These are phyloP conservation scores for Diaporthe batatas DNA, from an alignment of 2,329 filamentous ascomycete species.

Conservation along the genomic window DNA sequence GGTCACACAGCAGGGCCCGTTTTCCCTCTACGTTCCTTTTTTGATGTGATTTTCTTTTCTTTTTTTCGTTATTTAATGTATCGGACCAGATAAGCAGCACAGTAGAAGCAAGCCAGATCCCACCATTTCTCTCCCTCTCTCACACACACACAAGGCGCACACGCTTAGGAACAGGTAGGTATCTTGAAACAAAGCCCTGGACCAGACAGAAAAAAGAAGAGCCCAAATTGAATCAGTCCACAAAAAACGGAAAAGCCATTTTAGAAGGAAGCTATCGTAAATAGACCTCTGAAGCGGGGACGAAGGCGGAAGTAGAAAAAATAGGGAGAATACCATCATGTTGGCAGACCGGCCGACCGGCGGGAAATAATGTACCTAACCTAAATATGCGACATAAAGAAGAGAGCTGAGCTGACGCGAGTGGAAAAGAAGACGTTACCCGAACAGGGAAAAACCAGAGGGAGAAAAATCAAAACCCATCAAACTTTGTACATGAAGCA, in stretches of 20 bases:
- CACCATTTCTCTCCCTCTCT: conserved; percentile 11
- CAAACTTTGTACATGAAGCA: conserved; percentile 39
- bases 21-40: conserved; percentile 7
- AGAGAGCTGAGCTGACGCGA: neutral
- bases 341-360: conserved; percentile 35
- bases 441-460: conserved; percentile 4
- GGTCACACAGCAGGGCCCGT: conserved; percentile 19
- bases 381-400: conserved; percentile 31
- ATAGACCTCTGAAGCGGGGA: conserved; percentile 18
- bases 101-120: conserved; percentile 8
- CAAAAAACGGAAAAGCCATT: neutral
- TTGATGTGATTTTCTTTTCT: conserved; percentile 18
- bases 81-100: neutral
- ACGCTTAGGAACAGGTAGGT: conserved; percentile 28
- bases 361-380: conserved; percentile 30
- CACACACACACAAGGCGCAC: neutral
- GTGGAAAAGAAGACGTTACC: conserved; percentile 1
- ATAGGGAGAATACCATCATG: conserved; percentile 1
- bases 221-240: neutral
- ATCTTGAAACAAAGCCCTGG: conserved; percentile 24
- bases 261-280: conserved; percentile 22
- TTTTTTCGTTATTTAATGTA: conserved; percentile 26
- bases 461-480: conserved; percentile 1
- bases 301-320: conserved; percentile 6
- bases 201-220: neutral